Base-by-base conservation (phyloP, 768 basidiomycete species). In the Bullera alba region DNA sequence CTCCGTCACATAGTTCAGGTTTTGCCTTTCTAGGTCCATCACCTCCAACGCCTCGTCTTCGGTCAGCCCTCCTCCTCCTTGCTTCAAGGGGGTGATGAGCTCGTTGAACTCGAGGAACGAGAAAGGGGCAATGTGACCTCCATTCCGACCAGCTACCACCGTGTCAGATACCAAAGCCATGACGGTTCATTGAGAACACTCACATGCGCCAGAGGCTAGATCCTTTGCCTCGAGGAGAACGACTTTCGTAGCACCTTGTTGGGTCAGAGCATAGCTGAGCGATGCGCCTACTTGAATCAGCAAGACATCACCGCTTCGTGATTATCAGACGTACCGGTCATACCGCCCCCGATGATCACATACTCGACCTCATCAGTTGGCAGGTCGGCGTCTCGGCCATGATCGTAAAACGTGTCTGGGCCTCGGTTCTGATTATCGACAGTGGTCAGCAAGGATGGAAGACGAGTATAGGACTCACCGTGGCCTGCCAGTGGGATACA, bases 401-500 rank as follows among this genome's bases (percentile, higher is more conserved):
- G 51, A 22, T 49, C 48, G 37, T 42, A 63, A 5, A 63, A 42
- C 10, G 58, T 43, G 7, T 16, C 35, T 4, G 32, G 44, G 6
- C 61, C 61, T 16, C 61, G 43, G 36, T 63, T 63, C 60, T 61
- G 38, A 32, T 14, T 19, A 25, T 38, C 25, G 36, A 37, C 36
- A 41, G n/a, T n/a, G 17, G 30, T 46, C 44, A 46, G 44, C 8
- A 15, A 6, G n/a, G 46, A 16, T 35, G 27, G n/a, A 23, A 47
- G 12, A 30, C 19, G 7, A 30, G 5, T 29, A n/a, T 5, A 6
- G 10, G 5, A 52, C 60, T 39, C 39, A 61, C 60, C 6, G 63
- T 60, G 14, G 61, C 61, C 45, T 66, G 64, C 64, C 64, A 66
- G 46, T 66, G 59, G 7, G 64, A 66, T 23, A 61, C 60, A 3